Percentiles rank a stretch among this genome's conserved stretches.
Evolutionary conservation across 257 asterid species (phyloP).

Genomic region (Schizonepeta tenuifolia): DNA sequence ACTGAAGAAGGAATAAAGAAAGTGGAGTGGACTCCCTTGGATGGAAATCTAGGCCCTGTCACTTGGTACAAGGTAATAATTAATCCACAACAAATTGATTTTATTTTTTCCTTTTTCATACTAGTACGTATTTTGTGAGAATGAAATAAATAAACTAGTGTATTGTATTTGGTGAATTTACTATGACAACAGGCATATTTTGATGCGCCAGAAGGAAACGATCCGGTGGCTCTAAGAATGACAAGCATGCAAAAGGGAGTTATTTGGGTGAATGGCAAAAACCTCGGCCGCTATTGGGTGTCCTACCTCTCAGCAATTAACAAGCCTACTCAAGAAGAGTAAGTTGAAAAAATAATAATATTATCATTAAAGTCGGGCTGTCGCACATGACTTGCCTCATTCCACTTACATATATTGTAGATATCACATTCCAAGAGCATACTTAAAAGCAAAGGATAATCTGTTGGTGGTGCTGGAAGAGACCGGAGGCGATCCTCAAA

Average conservation of each 20-base stretch:
- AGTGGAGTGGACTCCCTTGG: conserved; percentile 52
- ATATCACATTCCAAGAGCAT: conserved; percentile 86
- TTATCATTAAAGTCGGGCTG: too few species aligned
- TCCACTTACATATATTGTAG: conserved; percentile 40
- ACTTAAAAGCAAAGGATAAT: conserved; percentile 62
- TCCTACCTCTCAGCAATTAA: conserved; percentile 72
- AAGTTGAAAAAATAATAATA: conserved; percentile 28
- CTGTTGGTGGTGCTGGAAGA: conserved; percentile 78
- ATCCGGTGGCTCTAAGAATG: conserved; percentile 75
- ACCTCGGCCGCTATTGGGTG: conserved; percentile 90
- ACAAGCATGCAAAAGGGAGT: conserved; percentile 78
- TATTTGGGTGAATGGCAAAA: conserved; percentile 84
- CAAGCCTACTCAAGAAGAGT: conserved; percentile 82
- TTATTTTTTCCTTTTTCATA: too few species aligned
- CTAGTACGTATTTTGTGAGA: too few species aligned
- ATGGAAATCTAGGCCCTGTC: conserved; percentile 46
- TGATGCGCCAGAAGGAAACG: conserved; percentile 81
- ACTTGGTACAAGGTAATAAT: conserved; percentile 93
- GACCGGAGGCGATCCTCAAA: conserved; percentile 68
- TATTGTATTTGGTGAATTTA: neutral
- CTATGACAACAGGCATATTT: conserved; percentile 60
- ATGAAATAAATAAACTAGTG: too few species aligned
- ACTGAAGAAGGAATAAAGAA: conserved; percentile 68
- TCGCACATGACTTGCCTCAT: too few species aligned
- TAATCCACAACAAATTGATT: too few species aligned